phyloP scores from a whole-genome alignment of 805 yeast species.

The Torulaspora indica region DNA sequence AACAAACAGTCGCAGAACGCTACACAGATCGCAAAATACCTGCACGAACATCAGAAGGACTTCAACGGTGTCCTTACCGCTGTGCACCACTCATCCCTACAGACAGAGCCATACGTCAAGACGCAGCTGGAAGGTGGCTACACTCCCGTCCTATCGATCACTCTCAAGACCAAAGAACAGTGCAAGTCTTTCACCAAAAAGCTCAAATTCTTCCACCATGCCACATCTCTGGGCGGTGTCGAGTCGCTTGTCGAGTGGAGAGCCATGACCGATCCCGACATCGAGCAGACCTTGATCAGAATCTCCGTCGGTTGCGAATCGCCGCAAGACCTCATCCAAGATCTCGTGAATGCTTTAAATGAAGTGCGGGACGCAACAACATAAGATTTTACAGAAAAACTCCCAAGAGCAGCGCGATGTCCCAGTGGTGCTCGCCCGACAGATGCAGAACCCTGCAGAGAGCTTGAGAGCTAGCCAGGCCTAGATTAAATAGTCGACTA shows the following conservation, averaged over 20 bases:
- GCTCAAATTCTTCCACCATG: constrained; percentile 74
- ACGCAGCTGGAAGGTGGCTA: constrained; percentile 62
- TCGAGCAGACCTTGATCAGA: constrained; percentile 57
- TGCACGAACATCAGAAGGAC: constrained; percentile 46
- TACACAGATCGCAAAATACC: constrained; percentile 52
- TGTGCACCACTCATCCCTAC: constrained; percentile 72
- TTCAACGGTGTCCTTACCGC: constrained; percentile 45
- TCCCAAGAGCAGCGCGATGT: not conserved
- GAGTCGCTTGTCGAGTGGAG: constrained; percentile 93
- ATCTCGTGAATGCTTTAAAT: constrained; percentile 39
- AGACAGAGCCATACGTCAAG: constrained; percentile 60
- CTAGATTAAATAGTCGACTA: not conserved
- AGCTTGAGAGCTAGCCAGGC: no score
- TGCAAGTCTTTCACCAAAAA: constrained; percentile 64
- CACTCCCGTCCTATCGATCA: constrained; percentile 74
- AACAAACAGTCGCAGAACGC: constrained; percentile 61
- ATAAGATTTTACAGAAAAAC: not conserved
- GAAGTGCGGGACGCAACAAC: not conserved
- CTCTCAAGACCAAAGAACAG: constrained; percentile 43
- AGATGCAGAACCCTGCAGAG: not conserved
- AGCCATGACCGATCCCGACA: constrained; percentile 59
- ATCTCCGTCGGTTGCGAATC: constrained; percentile 79
- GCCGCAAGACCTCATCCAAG: constrained; percentile 68
- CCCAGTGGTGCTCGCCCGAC: not conserved
- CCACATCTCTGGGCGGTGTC: constrained; percentile 89